phyloP scores from a whole-genome alignment of 139 green algal species.

The Pedinophyceae sp. region DNA sequence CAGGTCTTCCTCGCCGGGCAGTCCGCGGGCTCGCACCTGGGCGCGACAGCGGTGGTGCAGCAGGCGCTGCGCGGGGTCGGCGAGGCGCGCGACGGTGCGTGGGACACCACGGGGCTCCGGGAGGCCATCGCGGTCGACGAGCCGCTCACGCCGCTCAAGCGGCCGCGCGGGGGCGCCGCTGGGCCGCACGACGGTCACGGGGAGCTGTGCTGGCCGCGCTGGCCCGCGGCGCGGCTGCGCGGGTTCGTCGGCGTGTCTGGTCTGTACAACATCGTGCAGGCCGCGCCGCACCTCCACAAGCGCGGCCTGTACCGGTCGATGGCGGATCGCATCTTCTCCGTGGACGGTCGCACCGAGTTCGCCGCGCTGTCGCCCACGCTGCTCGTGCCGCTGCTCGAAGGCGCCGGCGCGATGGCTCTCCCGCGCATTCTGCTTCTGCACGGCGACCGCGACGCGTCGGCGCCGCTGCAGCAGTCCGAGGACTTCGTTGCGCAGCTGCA shows the following conservation, averaged over 20 bases:
- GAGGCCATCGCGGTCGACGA: no score
- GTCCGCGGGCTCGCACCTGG: conserved; percentile 72
- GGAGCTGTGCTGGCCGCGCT: conserved; percentile 11
- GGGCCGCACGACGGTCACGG: no score
- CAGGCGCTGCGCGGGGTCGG: no score
- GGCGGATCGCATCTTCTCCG: conserved; percentile 21
- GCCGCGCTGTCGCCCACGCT: conserved; percentile 44
- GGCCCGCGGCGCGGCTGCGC: neutral
- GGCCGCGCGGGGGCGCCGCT: no score
- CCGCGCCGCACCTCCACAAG: neutral
- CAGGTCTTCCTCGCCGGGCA: conserved; percentile 66
- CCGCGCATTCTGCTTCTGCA: conserved; percentile 61
- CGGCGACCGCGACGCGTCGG: conserved; percentile 54
- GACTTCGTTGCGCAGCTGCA: conserved; percentile 36
- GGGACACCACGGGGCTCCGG: no score
- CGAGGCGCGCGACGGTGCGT: no score
- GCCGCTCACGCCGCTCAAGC: no score
- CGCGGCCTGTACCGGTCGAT: neutral
- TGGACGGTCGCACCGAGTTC: conserved; percentile 25
- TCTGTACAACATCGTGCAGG: neutral
- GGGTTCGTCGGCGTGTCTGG: neutral
- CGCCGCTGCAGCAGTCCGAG: conserved; percentile 38
- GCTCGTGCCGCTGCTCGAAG: conserved; percentile 9
- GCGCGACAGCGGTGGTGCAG: conserved; percentile 41
- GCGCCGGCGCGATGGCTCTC: neutral